Conservation (phyloP, 495 filamentous ascomycete species). For the Annulohypoxylon bovei region DNA sequence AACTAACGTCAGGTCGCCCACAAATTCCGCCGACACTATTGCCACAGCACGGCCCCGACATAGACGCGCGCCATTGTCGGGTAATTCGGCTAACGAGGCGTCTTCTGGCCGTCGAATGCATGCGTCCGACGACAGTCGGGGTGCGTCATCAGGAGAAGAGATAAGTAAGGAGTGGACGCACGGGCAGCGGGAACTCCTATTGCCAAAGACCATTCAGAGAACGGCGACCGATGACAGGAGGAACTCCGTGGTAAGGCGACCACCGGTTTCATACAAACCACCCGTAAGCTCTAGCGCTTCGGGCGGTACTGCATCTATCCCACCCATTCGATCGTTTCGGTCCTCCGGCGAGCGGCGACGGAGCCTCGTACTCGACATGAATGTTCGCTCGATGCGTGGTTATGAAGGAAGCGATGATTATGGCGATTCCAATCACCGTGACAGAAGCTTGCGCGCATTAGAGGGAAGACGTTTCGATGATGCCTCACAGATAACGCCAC, state of each 20-base stretch:
- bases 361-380: slow-evolving; percentile 61
- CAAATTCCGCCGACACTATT: slow-evolving; percentile 36
- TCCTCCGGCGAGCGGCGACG: slow-evolving; percentile 58
- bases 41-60: slow-evolving; percentile 29
- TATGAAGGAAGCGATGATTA: slow-evolving; percentile 50
- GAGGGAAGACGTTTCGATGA: slow-evolving; percentile 57
- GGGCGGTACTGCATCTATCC: slow-evolving; percentile 50
- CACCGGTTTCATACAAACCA: slow-evolving; percentile 56
- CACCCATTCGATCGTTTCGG: slow-evolving; percentile 61
- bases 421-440: slow-evolving; percentile 55
- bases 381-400: slow-evolving; percentile 44
- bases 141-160: slow-evolving; percentile 24
- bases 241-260: slow-evolving; percentile 49
- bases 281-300: slow-evolving; percentile 42
- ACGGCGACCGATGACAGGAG: slow-evolving; percentile 53
- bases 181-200: slow-evolving; percentile 53
- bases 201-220: slow-evolving; percentile 48
- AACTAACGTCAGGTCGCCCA: slow-evolving; percentile 37
- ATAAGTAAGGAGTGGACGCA: slow-evolving; percentile 48
- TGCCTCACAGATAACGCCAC: slow-evolving; percentile 51
- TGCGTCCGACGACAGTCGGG: slow-evolving; percentile 24
- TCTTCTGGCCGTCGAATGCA: slow-evolving; percentile 25
- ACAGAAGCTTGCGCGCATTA: slow-evolving; percentile 60
- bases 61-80: slow-evolving; percentile 38
- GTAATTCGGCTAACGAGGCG: slow-evolving; percentile 21